A percentile compares a stretch with the other conserved stretches of the same genome.
Evolutionary conservation across 164 flowering plant genomes (phyloP).

Genomic region (Santalum album): DNA sequence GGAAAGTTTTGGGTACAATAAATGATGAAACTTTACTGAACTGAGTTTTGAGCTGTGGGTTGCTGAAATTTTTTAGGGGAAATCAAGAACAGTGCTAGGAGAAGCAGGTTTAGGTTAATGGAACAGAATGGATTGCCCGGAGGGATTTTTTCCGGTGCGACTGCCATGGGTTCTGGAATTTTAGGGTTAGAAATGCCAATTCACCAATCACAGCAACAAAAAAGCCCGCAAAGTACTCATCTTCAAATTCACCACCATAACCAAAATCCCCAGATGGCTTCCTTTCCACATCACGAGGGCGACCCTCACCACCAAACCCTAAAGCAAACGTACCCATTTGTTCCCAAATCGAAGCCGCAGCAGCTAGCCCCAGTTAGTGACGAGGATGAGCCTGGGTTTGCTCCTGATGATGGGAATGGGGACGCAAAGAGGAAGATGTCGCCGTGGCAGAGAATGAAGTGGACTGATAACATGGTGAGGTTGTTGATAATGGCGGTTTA

Average conservation of each 20-base stretch:
- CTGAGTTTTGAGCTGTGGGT: neutral
- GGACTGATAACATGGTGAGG: constrained; percentile 78
- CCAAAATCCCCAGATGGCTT: constrained; percentile 25
- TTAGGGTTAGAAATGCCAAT: neutral
- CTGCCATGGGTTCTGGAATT: neutral
- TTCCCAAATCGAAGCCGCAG: constrained; percentile 22
- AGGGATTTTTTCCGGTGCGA: neutral
- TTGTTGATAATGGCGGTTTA: constrained; percentile 39
- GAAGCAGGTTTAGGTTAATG: neutral
- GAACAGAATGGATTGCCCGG: neutral
- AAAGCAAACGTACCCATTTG: constrained; percentile 19
- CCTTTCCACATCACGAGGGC: constrained; percentile 18
- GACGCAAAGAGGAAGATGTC: constrained; percentile 39
- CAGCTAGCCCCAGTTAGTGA: constrained; percentile 28
- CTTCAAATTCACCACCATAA: constrained; percentile 14
- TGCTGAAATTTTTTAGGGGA: neutral
- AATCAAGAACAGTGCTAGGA: neutral
- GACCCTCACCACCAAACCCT: constrained; percentile 22
- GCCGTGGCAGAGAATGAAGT: constrained; percentile 83
- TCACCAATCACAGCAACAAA: neutral
- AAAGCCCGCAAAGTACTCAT: neutral
- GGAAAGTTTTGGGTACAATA: neutral
- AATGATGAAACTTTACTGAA: neutral
- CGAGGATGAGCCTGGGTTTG: constrained; percentile 38
- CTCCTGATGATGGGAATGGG: constrained; percentile 20